Base-by-base conservation (phyloP, 495 filamentous ascomycete genomes). In the Talaromyces stipitatus region DNA sequence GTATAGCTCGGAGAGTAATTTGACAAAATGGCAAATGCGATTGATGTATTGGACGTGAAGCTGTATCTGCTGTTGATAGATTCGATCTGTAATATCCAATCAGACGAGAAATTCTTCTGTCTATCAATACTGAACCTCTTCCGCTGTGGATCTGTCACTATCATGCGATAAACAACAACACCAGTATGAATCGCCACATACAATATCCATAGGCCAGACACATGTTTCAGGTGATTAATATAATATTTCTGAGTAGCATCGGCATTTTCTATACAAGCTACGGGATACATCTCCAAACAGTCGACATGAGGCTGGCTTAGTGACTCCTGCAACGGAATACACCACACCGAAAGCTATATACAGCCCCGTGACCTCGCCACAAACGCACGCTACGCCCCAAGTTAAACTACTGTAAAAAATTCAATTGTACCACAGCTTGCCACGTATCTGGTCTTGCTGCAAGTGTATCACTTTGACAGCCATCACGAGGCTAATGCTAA, bases 361-460 rank as follows among this genome's bases (percentile, higher is more conserved):
- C 23, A 26, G 45, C 45, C 45, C 45, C 45, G 45, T 48, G 45
- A 48, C 24, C 45, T 48, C 45, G 45, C 45, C 45, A 48, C 45
- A 48, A 26, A 12, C 6, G 24, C 45, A 48, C 45, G 45, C 45
- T 48, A 48, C 45, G 45, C 20, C 45, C 18, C 45, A 23, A 23
- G 45, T 24, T n/a, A 12, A 20, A 33, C 7, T 33, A 12, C 7
- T 24, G 18, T 16, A 46, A 22, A 46, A 24, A 33, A 12, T 12
- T 33, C 45, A 26, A 48, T 48, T n/a, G 22, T 48, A 11, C 24
- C 45, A 48, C 45, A 48, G 45, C 23, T 20, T 48, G 45, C 45
- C 45, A 48, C 45, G 45, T 48, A 48, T 48, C 24, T 48, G 9
- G 45, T 48, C 45, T 48, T 48, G 45, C 45, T 48, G 22, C 45